Evolutionary conservation across 768 basidiomycete species (phyloP), one percentile per base, ranked within the genome.

Genomic region (Porpolomopsis calyptriformis): DNA sequence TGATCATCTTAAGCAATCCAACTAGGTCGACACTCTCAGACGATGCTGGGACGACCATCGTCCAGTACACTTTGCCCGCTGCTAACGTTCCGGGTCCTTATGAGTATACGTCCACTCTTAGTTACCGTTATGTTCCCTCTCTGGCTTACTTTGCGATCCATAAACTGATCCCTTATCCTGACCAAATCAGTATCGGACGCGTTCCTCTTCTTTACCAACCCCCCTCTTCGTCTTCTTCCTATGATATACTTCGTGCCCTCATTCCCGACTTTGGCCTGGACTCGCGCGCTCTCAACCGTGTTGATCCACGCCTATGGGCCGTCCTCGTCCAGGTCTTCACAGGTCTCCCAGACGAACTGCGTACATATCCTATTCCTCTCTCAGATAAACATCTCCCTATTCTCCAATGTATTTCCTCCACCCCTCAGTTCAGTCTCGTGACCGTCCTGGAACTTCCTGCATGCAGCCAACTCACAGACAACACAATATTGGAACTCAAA

Each of bases 291-390:
- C 16, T 61, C 40, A 39, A 56, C 24, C 44, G 51, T 0, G 57
- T 73, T 1, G 74, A 82, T 52, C 80, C 84, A 1, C 64, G 70
- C 9, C 61, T 82, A 11, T 86, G 84, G 82, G 75, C 71, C 0
- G 64, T 72, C 16, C 47, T 88, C 35, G 65, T 73, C 4, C 85
- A 85, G 54, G 54, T 84, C 24, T 78, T 78, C 63, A 55, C 72
- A 53, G 48, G 60, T 26, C 68, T 85, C 5, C 82, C 85, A 0
- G 26, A 58, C 0, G 46, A 26, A 38, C 64, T 77, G 45, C 54
- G 53, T 2, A 54, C 57, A 1, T 75, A 73, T 57, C 50, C 59
- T 16, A 57, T 82, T 12, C 72, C 78, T 2, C 72, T 85, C 23
- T 63, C 70, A 0, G 77, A 85, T 53, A 55, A 55, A 4, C 68